A percentile compares a stretch with the other conserved stretches of the same genome.
These are phyloP conservation scores for Hypomyces rosellus DNA, from an alignment of 2,329 filamentous ascomycete species.

Conservation along the genomic window DNA sequence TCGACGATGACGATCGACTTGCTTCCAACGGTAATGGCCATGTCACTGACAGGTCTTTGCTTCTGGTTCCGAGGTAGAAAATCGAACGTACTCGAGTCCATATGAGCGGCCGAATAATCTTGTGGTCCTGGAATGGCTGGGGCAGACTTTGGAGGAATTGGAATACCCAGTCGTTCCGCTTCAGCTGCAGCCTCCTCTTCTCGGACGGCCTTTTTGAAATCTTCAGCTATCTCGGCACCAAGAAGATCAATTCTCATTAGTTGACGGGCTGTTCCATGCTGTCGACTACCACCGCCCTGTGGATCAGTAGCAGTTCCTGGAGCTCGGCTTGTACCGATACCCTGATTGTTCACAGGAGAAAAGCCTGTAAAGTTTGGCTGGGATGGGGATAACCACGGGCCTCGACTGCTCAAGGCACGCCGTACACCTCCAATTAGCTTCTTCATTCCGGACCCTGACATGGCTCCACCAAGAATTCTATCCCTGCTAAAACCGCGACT, in stretches of 20 bases:
- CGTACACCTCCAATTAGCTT: slow-evolving; percentile 82
- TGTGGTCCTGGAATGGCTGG: slow-evolving; percentile 24
- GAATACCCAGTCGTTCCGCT: slow-evolving; percentile 19
- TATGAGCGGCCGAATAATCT: slow-evolving; percentile 38
- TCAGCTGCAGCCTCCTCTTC: slow-evolving; percentile 54
- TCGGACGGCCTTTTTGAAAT: slow-evolving; percentile 69
- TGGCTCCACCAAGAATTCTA: slow-evolving; percentile 47
- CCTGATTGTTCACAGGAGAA: slow-evolving; percentile 42
- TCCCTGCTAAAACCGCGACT: slow-evolving; percentile 36
- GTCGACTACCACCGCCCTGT: slow-evolving; percentile 40
- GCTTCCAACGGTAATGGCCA: slow-evolving; percentile 68
- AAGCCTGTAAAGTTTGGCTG: slow-evolving; percentile 44
- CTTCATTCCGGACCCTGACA: slow-evolving; percentile 71
- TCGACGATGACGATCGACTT: slow-evolving; percentile 88
- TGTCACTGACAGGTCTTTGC: slow-evolving; percentile 43
- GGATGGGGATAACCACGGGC: slow-evolving; percentile 36
- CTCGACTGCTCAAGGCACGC: slow-evolving; percentile 64
- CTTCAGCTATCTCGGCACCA: slow-evolving; percentile 69
- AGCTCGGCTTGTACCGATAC: slow-evolving; percentile 51
- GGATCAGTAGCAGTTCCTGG: slow-evolving; percentile 57
- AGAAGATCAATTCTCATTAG: slow-evolving; percentile 73
- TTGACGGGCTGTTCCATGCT: slow-evolving; percentile 38
- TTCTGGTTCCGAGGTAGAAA: slow-evolving; percentile 25
- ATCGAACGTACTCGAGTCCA: slow-evolving; percentile 35
- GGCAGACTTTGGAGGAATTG: slow-evolving; percentile 19